Percentiles rank a stretch among this genome's conserved stretches.
phyloP scores from a whole-genome alignment of 164 flowering plant species.

The Echeveria elegans region DNA sequence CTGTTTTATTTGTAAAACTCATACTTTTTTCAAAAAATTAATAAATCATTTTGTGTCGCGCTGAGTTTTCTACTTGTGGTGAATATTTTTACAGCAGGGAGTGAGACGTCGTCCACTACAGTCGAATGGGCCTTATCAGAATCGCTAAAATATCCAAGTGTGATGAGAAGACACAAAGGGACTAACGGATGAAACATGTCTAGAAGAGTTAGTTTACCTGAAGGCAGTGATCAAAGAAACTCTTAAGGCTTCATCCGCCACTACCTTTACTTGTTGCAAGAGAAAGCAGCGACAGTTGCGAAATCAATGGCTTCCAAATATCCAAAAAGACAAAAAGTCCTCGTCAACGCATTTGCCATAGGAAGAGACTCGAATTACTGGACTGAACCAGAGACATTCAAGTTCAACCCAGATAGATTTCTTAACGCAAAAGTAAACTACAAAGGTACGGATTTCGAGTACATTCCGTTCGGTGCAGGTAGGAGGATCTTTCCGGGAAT shows the following conservation, averaged over 20 bases:
- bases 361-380: constrained; percentile 5
- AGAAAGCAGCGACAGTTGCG: background rate
- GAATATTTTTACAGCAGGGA: background rate
- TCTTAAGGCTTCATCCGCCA: background rate
- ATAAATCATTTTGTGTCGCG: background rate
- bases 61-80: background rate
- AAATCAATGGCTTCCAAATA: background rate
- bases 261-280: background rate
- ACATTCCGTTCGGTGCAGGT: constrained; percentile 6
- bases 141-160: background rate
- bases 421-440: background rate
- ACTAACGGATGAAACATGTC: background rate
- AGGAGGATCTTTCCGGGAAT: constrained; percentile 6
- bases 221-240: constrained; percentile 1
- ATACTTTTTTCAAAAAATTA: background rate
- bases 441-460: constrained; percentile 1
- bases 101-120: background rate
- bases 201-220: background rate
- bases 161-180: background rate
- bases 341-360: background rate
- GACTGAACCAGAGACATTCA: background rate
- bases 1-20: background rate
- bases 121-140: background rate
- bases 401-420: background rate
- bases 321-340: background rate